phyloP scores from a whole-genome alignment of 148 eudicot species.

The Beta vulgaris region DNA sequence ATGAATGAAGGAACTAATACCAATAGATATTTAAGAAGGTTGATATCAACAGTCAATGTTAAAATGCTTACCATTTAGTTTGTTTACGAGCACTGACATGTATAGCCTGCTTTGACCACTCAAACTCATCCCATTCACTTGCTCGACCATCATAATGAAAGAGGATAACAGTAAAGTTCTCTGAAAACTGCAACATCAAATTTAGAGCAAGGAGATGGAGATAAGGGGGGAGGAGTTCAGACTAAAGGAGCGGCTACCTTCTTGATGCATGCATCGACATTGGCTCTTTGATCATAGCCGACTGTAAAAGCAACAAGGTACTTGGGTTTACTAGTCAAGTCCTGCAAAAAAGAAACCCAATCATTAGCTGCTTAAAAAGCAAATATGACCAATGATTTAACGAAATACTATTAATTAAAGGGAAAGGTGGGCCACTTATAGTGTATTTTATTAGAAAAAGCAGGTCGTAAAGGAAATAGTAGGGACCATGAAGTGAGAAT shows the following conservation, averaged over 20 bases:
- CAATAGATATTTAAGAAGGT: not conserved
- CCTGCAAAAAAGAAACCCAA: conserved; percentile 44
- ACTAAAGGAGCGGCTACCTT: conserved; percentile 43
- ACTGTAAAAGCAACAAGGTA: conserved; percentile 85
- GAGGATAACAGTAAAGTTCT: conserved; percentile 61
- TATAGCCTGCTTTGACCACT: conserved; percentile 83
- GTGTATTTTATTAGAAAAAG: too few species aligned
- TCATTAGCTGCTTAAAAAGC: not conserved
- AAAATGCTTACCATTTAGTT: conserved; percentile 67
- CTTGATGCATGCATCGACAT: conserved; percentile 69
- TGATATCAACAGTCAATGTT: not conserved
- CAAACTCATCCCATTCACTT: conserved; percentile 86
- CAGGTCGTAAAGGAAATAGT: too few species aligned
- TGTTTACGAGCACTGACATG: conserved; percentile 78
- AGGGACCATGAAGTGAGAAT: too few species aligned
- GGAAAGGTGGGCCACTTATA: too few species aligned
- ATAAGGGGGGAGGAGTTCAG: not conserved
- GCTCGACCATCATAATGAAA: conserved; percentile 86
- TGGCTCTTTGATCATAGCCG: conserved; percentile 63
- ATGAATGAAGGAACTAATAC: not conserved
- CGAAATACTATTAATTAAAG: not conserved
- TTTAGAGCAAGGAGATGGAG: conserved; percentile 12
- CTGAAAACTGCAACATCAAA: conserved; percentile 59
- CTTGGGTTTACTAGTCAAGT: conserved; percentile 46
- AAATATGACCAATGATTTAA: not conserved